Conservation (phyloP, 2,329 filamentous ascomycete species). For the Amesomyces nigricolor region DNA sequence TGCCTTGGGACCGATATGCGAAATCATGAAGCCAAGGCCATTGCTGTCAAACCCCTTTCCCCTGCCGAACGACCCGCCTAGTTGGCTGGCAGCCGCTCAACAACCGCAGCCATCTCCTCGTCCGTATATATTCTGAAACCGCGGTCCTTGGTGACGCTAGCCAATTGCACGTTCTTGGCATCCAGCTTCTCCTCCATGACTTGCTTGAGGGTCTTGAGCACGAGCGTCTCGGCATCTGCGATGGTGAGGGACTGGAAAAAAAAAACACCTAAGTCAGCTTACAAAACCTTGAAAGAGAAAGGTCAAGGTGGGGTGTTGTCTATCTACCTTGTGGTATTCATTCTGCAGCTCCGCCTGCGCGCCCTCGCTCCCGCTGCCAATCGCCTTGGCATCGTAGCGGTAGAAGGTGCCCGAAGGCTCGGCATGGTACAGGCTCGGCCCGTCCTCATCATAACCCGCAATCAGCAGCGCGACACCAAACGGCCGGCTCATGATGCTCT, state of each 20-base stretch:
- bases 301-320: not conserved
- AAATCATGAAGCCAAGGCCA: not conserved
- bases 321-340: constrained; percentile 81
- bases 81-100: constrained; percentile 71
- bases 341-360: constrained; percentile 97
- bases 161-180: constrained; percentile 96
- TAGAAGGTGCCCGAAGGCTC: constrained; percentile 98
- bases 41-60: not conserved
- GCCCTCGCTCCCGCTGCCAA: constrained; percentile 93
- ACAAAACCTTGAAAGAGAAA: no score
- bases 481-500: constrained; percentile 96
- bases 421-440: constrained; percentile 93
- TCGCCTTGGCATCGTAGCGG: constrained; percentile 97
- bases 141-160: constrained; percentile 94
- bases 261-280: not conserved
- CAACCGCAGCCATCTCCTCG: constrained; percentile 91
- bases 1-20: not conserved
- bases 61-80: constrained; percentile 30
- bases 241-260: constrained; percentile 71
- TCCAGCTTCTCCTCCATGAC: constrained; percentile 99
- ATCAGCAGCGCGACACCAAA: constrained; percentile 97
- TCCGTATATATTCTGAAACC: constrained; percentile 99
- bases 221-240: constrained; percentile 85
- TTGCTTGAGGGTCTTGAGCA: constrained; percentile 97
- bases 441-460: constrained; percentile 95